phyloP scores from a whole-genome alignment of 345 rosid genomes.

The Pelargonium nanum region DNA sequence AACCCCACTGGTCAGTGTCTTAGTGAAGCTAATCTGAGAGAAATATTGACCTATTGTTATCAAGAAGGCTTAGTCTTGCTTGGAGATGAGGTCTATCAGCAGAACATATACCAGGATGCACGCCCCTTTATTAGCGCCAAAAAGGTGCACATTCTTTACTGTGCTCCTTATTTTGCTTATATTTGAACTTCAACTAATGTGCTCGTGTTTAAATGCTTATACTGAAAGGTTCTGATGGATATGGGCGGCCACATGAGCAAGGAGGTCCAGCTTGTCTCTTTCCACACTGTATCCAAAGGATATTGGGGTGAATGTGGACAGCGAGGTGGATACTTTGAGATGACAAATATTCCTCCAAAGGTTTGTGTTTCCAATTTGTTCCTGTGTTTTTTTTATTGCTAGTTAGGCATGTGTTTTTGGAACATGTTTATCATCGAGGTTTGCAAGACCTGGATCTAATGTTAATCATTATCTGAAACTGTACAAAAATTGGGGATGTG shows the following conservation, averaged over 20 bases:
- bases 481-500: neutral
- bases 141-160: constrained; percentile 41
- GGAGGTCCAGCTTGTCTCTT: constrained; percentile 88
- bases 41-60: constrained; percentile 67
- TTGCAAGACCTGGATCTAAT: no score
- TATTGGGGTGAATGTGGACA: constrained; percentile 99
- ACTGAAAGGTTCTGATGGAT: constrained; percentile 65
- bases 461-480: neutral
- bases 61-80: constrained; percentile 73
- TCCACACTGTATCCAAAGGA: constrained; percentile 97
- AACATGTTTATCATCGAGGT: neutral
- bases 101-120: constrained; percentile 90
- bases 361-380: constrained; percentile 25
- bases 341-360: constrained; percentile 90
- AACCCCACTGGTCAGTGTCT: constrained; percentile 99
- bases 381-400: no score
- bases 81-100: constrained; percentile 98
- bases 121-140: constrained; percentile 85
- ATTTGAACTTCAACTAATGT: neutral
- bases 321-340: constrained; percentile 99
- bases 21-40: constrained; percentile 79
- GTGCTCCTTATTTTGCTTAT: neutral
- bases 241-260: constrained; percentile 80
- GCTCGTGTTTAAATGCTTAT: neutral
- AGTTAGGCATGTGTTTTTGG: no score